A percentile compares a stretch with the other conserved stretches of the same genome.
Conservation (phyloP, 1,284 basidiomycete genomes). For the Xerocomus nothofagi region DNA sequence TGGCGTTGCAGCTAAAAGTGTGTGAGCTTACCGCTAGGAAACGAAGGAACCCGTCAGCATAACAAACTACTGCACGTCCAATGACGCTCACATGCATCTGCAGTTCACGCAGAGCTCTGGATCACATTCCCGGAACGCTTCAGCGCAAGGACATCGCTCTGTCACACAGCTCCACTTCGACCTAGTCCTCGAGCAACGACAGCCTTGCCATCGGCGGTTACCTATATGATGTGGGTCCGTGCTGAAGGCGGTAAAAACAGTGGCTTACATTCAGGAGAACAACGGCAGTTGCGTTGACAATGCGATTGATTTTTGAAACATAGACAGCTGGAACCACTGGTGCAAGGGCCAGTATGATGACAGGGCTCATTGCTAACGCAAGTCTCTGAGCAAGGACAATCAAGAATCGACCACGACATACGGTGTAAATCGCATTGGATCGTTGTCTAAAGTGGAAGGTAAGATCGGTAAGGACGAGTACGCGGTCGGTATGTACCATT, state of each 20-base stretch:
- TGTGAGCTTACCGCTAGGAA: slow-evolving; percentile 28
- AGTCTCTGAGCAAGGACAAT: background rate
- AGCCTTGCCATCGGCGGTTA: slow-evolving; percentile 41
- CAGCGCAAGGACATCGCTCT: slow-evolving; percentile 39
- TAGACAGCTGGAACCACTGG: slow-evolving; percentile 28
- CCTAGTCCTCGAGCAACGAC: slow-evolving; percentile 35
- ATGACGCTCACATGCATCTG: slow-evolving; percentile 27
- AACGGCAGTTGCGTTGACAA: slow-evolving; percentile 44
- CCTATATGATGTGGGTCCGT: slow-evolving; percentile 26
- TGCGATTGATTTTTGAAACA: slow-evolving; percentile 38
- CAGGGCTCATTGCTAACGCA: slow-evolving; percentile 38
- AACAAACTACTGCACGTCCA: background rate
- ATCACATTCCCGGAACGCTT: slow-evolving; percentile 42
- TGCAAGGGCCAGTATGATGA: slow-evolving; percentile 43
- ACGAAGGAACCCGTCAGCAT: background rate
- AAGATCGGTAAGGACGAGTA: background rate
- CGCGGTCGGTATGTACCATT: slow-evolving; percentile 16
- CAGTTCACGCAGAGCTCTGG: slow-evolving; percentile 35
- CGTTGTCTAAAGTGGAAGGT: slow-evolving; percentile 28
- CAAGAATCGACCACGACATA: slow-evolving; percentile 17
- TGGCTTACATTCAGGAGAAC: slow-evolving; percentile 37
- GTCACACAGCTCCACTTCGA: slow-evolving; percentile 28
- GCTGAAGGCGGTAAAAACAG: background rate
- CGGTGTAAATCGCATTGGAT: slow-evolving; percentile 40
- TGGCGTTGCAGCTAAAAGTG: background rate